These are phyloP conservation scores for Nematocida major DNA, from an alignment of 371 early-diverging fungal species.

Conservation along the genomic window DNA sequence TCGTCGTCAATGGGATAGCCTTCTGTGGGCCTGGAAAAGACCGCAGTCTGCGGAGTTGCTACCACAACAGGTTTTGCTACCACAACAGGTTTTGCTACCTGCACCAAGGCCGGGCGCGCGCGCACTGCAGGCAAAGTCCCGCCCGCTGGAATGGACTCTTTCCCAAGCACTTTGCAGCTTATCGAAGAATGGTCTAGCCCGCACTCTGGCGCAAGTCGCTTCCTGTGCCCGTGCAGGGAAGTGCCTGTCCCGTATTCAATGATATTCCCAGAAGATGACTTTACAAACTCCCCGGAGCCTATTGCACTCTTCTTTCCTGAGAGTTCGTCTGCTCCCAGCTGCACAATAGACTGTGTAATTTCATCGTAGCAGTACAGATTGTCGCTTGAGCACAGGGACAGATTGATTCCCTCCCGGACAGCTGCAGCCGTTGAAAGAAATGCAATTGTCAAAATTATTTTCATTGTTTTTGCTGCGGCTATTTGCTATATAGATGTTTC, in stretches of 20 bases:
- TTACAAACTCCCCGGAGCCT: too few species aligned
- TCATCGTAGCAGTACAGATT: constrained; percentile 38
- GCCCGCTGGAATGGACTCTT: too few species aligned
- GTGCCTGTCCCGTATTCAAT: too few species aligned
- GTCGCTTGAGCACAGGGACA: constrained; percentile 22
- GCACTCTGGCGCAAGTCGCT: not conserved
- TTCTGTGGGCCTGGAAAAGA: not conserved
- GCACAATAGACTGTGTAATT: not conserved
- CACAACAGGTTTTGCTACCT: too few species aligned
- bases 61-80: too few species aligned
- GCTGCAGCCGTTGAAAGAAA: not conserved
- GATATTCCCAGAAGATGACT: too few species aligned
- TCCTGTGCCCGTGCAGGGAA: too few species aligned
- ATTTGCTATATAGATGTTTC: constrained; percentile 8
- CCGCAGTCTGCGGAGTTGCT: too few species aligned
- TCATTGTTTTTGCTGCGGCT: not conserved
- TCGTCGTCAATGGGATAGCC: not conserved
- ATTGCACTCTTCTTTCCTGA: too few species aligned
- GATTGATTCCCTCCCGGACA: not conserved
- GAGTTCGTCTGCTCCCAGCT: not conserved
- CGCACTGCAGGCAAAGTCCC: too few species aligned
- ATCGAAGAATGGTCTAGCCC: not conserved
- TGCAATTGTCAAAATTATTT: not conserved
- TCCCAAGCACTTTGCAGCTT: not conserved
- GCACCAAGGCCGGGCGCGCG: too few species aligned